These are phyloP conservation scores for Colletotrichum aenigma DNA, from an alignment of 2,329 filamentous ascomycete genomes.

Conservation along the genomic window DNA sequence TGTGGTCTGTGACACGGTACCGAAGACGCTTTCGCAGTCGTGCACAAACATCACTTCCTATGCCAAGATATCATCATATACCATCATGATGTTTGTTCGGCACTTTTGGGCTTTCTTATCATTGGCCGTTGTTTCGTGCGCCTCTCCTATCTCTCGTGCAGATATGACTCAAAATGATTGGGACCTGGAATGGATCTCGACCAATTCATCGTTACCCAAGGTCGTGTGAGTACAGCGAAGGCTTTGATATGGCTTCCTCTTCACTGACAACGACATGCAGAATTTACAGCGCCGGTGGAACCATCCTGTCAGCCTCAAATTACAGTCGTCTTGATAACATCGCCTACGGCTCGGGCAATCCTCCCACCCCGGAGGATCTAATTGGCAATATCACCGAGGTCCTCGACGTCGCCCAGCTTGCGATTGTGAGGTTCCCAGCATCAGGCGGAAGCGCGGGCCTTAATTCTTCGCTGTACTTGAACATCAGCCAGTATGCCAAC, in stretches of 20 bases:
- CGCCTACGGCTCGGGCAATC: constrained; percentile 30
- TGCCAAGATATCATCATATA: background rate
- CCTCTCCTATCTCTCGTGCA: background rate
- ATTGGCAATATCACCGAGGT: constrained; percentile 35
- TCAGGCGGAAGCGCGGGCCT: constrained; percentile 30
- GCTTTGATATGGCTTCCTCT: background rate
- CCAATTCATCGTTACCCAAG: constrained; percentile 29
- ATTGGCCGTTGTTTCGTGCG: background rate
- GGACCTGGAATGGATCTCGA: constrained; percentile 27
- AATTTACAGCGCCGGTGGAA: constrained; percentile 30
- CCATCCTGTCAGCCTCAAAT: constrained; percentile 37
- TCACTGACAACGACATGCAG: background rate
- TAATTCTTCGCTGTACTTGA: constrained; percentile 35
- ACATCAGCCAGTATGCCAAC: constrained; percentile 35
- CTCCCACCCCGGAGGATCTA: constrained; percentile 27
- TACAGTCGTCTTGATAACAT: constrained; percentile 36
- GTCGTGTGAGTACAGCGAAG: constrained; percentile 24
- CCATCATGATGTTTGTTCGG: background rate
- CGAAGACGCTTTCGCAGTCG: background rate
- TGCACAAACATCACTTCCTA: background rate
- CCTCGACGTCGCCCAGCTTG: constrained; percentile 32
- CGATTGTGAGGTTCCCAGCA: constrained; percentile 28
- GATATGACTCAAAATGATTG: background rate
- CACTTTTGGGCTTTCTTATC: background rate
- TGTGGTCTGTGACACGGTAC: background rate